Evolutionary conservation across 352 stramenopile species (phyloP).

Genomic region (Plasmopara muralis): DNA sequence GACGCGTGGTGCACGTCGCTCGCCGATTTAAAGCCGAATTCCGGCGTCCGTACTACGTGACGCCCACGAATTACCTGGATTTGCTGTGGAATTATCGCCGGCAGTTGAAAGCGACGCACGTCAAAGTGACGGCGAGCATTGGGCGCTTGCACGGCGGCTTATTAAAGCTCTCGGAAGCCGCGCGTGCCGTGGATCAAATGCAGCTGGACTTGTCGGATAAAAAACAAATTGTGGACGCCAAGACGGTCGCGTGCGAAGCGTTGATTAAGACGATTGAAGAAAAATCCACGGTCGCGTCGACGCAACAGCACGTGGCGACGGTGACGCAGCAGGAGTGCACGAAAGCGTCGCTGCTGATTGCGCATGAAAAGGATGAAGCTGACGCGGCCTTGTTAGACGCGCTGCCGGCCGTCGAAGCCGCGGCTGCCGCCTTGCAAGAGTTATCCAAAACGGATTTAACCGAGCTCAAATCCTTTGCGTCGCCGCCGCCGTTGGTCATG

Average conservation of each 20-base stretch:
- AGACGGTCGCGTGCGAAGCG: slow-evolving; percentile 87
- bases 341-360: slow-evolving; percentile 88
- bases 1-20: slow-evolving; percentile 86
- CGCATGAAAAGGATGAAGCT: slow-evolving; percentile 89
- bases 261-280: slow-evolving; percentile 94
- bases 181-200: slow-evolving; percentile 91
- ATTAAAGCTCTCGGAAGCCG: slow-evolving; percentile 91
- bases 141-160: slow-evolving; percentile 88
- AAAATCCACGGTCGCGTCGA: slow-evolving; percentile 88
- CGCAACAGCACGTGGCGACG: slow-evolving; percentile 88
- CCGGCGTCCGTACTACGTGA: slow-evolving; percentile 94
- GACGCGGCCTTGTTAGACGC: slow-evolving; percentile 90
- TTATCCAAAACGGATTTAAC: slow-evolving; percentile 93
- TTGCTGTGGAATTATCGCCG: slow-evolving; percentile 92
- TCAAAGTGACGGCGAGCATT: slow-evolving; percentile 87
- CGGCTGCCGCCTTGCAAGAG: slow-evolving; percentile 89
- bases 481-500: slow-evolving; percentile 89
- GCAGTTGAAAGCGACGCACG: slow-evolving; percentile 87
- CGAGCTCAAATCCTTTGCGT: slow-evolving; percentile 94
- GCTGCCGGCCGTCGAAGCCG: slow-evolving; percentile 89
- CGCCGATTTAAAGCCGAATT: slow-evolving; percentile 89
- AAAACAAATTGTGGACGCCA: slow-evolving; percentile 94
- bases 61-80: slow-evolving; percentile 95
- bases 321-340: slow-evolving; percentile 87
- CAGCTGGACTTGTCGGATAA: slow-evolving; percentile 91